Evolutionary conservation across 2,329 filamentous ascomycete species (phyloP).

Genomic region (Colletotrichum australisinense): DNA sequence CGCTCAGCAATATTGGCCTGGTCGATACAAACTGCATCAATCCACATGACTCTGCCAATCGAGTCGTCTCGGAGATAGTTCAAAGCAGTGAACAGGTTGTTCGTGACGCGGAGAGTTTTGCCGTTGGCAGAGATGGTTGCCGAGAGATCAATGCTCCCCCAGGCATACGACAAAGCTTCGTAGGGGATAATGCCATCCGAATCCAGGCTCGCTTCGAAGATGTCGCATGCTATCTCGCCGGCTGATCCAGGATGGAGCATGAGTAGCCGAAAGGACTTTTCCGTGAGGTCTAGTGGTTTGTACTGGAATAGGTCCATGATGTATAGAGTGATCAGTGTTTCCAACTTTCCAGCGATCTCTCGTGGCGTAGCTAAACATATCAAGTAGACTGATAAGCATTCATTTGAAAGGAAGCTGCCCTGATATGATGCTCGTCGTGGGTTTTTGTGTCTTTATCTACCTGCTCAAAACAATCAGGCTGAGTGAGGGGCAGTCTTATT

Average conservation of each 20-base stretch:
- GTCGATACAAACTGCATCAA: constrained; percentile 4
- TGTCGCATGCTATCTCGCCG: background rate
- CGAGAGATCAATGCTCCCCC: background rate
- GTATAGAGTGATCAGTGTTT: too few relatives aligned
- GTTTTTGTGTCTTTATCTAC: too few relatives aligned
- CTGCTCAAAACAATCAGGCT: too few relatives aligned
- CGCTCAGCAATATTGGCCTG: background rate
- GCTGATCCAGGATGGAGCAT: background rate
- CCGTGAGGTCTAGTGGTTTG: background rate
- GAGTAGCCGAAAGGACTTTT: background rate
- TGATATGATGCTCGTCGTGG: too few relatives aligned
- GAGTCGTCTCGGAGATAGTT: background rate
- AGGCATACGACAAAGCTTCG: background rate
- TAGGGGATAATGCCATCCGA: background rate
- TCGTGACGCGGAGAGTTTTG: background rate
- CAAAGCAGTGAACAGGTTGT: background rate
- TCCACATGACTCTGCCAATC: background rate
- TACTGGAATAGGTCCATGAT: background rate
- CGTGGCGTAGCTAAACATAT: too few relatives aligned
- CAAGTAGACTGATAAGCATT: too few relatives aligned
- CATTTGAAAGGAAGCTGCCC: too few relatives aligned
- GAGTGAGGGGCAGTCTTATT: too few relatives aligned
- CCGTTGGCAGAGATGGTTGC: background rate
- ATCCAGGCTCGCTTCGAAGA: constrained; percentile 4
- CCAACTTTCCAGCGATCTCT: too few relatives aligned